These are phyloP conservation scores for Dictyophora rubrovolvata DNA, from an alignment of 768 basidiomycete genomes.

Conservation along the genomic window DNA sequence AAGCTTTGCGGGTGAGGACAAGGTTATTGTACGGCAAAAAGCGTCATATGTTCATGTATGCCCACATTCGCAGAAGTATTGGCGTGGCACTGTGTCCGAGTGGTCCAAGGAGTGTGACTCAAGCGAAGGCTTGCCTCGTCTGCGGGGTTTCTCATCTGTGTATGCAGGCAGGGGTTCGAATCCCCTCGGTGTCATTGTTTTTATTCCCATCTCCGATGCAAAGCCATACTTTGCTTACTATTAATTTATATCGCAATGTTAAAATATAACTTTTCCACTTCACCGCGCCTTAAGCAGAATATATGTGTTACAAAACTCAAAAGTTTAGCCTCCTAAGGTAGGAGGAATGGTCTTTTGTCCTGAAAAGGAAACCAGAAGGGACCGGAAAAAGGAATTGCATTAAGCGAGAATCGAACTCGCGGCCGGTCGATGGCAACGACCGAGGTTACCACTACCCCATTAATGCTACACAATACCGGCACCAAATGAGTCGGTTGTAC, in stretches of 20 bases:
- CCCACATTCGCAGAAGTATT: background rate
- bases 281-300: too few species aligned
- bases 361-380: background rate
- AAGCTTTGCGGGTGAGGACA: background rate
- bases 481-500: too few species aligned
- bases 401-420: background rate
- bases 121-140: slow-evolving; percentile 26
- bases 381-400: background rate
- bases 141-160: slow-evolving; percentile 19
- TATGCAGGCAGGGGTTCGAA: slow-evolving; percentile 21
- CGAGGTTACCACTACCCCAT: slow-evolving; percentile 61
- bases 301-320: slow-evolving; percentile 18
- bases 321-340: too few species aligned
- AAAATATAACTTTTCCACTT: too few species aligned
- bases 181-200: slow-evolving; percentile 20
- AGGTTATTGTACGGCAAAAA: background rate
- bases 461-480: too few species aligned
- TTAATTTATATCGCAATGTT: too few species aligned
- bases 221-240: background rate
- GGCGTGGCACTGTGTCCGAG: slow-evolving; percentile 33
- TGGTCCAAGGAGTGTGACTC: slow-evolving; percentile 57
- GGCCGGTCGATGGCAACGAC: slow-evolving; percentile 38
- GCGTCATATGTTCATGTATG: background rate
- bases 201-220: background rate
- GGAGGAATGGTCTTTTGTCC: too few species aligned